phyloP scores from a whole-genome alignment of 1,139 yeast species.

The Kodamaea derodonti region DNA sequence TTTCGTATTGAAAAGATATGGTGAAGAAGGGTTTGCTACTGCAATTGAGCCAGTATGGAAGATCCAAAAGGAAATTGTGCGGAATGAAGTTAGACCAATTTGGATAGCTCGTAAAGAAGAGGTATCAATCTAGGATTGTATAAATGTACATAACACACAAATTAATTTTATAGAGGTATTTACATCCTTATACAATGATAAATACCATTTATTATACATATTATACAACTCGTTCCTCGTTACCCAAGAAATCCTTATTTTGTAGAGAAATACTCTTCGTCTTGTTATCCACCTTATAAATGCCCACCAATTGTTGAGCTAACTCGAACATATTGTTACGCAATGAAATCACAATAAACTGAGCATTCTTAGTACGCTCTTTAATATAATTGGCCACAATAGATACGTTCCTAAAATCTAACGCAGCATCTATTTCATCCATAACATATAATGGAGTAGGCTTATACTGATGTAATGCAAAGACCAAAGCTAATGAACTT shows the following conservation, averaged over 20 bases:
- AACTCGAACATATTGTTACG: constrained; percentile 97
- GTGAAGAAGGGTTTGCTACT: constrained; percentile 68
- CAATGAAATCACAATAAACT: constrained; percentile 89
- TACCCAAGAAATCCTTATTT: constrained; percentile 48
- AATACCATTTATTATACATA: no score
- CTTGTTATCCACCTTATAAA: constrained; percentile 89
- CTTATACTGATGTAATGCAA: constrained; percentile 92
- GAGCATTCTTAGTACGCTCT: constrained; percentile 94
- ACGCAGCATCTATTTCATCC: constrained; percentile 99
- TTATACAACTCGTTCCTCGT: constrained; percentile 7
- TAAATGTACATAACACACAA: neutral
- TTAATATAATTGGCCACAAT: constrained; percentile 96
- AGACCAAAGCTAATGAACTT: constrained; percentile 90
- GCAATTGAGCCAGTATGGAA: constrained; percentile 54
- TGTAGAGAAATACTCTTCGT: constrained; percentile 77
- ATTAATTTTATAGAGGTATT: neutral
- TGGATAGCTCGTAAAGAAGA: constrained; percentile 8
- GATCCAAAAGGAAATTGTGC: constrained; percentile 27
- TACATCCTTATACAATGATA: no score
- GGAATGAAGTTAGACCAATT: no score
- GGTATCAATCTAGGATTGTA: no score
- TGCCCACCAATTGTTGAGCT: constrained; percentile 91
- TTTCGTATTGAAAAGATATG: constrained; percentile 61
- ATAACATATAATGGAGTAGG: constrained; percentile 97
- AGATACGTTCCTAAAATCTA: constrained; percentile 94